Base-by-base conservation (phyloP, 768 basidiomycete species). In the Lyophyllum decastes region DNA sequence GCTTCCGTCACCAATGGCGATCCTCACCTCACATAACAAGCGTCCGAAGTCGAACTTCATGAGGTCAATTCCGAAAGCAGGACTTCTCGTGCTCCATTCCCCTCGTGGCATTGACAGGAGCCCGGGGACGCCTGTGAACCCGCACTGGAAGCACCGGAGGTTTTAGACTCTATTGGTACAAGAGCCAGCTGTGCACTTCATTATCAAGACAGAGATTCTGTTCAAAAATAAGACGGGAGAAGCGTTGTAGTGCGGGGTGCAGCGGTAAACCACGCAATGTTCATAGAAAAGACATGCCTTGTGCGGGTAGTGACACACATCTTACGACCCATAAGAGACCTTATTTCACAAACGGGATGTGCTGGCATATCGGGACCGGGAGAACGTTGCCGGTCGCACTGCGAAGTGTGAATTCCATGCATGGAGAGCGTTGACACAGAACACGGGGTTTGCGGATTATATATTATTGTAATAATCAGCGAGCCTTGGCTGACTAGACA, bases 401-500 rank as follows among this genome's bases (percentile, higher is more conserved):
- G n/a, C 14, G 17, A 26, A 19, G 26, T 2, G 2, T 52, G 1
- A 22, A 12, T 1, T 49, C 24, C 4, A 25, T 19, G 22, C 41
- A 19, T 26, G 26, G 21, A 1, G 40, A n/a, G 22, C 19, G n/a
- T 44, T 24, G 40, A 19, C 19, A 14, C 22, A 41, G 38, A 19
- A 11, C 27, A 33, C 38, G 26, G 24, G 38, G 52, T 38, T 14
- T 30, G 35, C 16, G 16, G 30, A 49, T 48, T 30, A 16, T 60
- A 38, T 30, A 45, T 60, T 60, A 60, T 24, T 21, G 43, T 47
- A 41, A 41, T 24, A 19, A 49, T 49, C 27, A 45, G 11, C 22
- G 53, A 30, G 19, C 33, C 50, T 45, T 22, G 17, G 30, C 41
- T 61, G 61, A 73, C 54, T 63, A 72, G 64, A 74, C 67, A 70